Conservation (phyloP, 768 basidiomycete genomes). For the Leccinum olivaceopallidum region DNA sequence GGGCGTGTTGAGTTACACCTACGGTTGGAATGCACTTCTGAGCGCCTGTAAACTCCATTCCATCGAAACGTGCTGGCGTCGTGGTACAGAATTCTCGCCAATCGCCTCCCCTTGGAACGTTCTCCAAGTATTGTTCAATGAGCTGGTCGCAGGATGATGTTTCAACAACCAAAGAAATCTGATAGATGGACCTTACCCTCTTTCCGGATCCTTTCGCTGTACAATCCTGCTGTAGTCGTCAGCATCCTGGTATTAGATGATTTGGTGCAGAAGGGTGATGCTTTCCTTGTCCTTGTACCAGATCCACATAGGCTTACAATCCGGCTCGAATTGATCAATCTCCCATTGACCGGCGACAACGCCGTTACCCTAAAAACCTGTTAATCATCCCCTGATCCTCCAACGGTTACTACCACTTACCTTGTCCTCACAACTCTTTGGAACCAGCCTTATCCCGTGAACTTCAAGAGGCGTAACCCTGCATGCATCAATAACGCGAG, state of each 20-base stretch:
- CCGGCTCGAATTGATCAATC: too few species aligned
- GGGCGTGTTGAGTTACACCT: background rate
- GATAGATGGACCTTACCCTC: slow-evolving; percentile 16
- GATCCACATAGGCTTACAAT: slow-evolving; percentile 20
- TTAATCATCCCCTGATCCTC: background rate
- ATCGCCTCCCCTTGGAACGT: slow-evolving; percentile 27
- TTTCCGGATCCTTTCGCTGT: slow-evolving; percentile 25
- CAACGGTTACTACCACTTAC: slow-evolving; percentile 9
- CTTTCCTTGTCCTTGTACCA: slow-evolving; percentile 33
- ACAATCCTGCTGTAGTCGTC: slow-evolving; percentile 22
- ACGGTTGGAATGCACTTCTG: slow-evolving; percentile 21
- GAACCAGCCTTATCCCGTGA: slow-evolving; percentile 21
- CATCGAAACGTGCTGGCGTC: slow-evolving; percentile 29
- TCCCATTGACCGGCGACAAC: slow-evolving; percentile 20
- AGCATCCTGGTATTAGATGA: background rate
- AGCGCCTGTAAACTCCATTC: slow-evolving; percentile 28
- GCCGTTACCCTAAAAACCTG: slow-evolving; percentile 12
- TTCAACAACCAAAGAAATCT: background rate
- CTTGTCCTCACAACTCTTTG: slow-evolving; percentile 24
- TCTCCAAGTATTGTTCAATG: slow-evolving; percentile 31
- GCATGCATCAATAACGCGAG: slow-evolving; percentile 25
- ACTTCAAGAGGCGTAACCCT: slow-evolving; percentile 24
- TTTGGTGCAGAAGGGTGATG: background rate
- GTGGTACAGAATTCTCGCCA: slow-evolving; percentile 38
- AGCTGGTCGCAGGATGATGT: slow-evolving; percentile 18